Percentiles rank a stretch among this genome's conserved stretches.
phyloP scores from a whole-genome alignment of 2,329 filamentous ascomycete genomes.

The Pyrenophora teres region DNA sequence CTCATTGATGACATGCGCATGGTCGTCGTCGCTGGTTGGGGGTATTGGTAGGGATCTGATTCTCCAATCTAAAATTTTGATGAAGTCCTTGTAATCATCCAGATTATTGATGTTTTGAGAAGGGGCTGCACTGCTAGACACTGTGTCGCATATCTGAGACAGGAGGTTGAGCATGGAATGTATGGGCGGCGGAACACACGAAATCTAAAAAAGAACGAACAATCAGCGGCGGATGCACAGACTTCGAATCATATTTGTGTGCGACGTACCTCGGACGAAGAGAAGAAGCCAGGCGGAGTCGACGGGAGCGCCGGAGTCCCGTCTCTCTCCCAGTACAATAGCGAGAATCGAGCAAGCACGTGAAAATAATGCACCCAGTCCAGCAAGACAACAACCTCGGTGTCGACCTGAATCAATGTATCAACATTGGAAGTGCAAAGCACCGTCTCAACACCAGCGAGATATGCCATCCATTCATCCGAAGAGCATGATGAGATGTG shows the following conservation, averaged over 20 bases:
- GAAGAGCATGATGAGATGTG: conserved; percentile 16
- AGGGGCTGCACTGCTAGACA: conserved; percentile 1
- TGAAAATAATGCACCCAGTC: conserved; percentile 29
- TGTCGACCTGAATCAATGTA: background rate
- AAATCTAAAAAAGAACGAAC: too few species aligned
- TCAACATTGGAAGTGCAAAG: conserved; percentile 2
- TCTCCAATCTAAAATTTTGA: conserved; percentile 17
- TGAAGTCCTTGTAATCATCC: conserved; percentile 10
- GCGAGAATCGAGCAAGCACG: conserved; percentile 18
- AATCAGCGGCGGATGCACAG: too few species aligned
- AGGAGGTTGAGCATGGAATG: conserved; percentile 9
- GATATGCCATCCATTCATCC: conserved; percentile 20
- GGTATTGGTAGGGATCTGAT: conserved; percentile 9
- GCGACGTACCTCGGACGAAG: too few species aligned
- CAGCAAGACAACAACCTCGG: conserved; percentile 14
- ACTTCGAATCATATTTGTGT: too few species aligned
- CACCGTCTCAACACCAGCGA: conserved; percentile 16
- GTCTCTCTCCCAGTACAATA: conserved; percentile 15
- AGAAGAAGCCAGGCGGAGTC: background rate
- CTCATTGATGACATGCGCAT: background rate
- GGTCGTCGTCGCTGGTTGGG: background rate
- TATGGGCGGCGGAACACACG: background rate
- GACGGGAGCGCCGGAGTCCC: background rate
- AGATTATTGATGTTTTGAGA: background rate
- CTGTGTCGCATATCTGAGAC: conserved; percentile 14